These are phyloP conservation scores for Closterium sp. DNA, from an alignment of 139 green algal genomes.

Conservation along the genomic window DNA sequence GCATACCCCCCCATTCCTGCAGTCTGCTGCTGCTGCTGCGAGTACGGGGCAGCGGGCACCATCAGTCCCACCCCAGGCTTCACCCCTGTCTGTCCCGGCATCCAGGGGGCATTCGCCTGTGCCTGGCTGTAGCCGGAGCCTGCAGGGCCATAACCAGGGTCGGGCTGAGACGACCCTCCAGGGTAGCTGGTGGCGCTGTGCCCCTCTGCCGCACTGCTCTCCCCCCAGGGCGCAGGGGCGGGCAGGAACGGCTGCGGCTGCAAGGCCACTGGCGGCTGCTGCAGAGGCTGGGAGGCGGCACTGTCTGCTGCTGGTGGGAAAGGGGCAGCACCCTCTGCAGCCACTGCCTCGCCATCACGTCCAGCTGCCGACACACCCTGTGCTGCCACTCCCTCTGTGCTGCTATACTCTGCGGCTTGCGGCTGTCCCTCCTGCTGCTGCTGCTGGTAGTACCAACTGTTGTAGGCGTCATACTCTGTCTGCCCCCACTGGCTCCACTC, in stretches of 20 bases:
- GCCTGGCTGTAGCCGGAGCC: not conserved
- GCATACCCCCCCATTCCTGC: not conserved
- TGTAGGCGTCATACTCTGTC: not conserved
- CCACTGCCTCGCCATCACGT: not conserved
- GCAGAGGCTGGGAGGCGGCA: not conserved
- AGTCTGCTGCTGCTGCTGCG: not conserved
- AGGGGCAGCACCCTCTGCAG: not conserved
- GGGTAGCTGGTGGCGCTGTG: not conserved
- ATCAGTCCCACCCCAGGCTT: not conserved
- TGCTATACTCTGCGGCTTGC: not conserved
- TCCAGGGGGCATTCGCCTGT: not conserved
- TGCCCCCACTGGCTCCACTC: not conserved
- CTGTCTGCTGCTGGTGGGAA: not conserved
- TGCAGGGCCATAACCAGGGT: not conserved
- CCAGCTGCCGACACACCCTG: not conserved
- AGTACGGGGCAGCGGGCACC: not conserved
- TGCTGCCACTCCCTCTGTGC: not conserved
- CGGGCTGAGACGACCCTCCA: not conserved
- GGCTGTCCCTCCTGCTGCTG: not conserved
- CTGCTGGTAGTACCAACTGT: constrained; percentile 1
- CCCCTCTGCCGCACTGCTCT: not conserved
- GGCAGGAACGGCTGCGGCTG: not conserved
- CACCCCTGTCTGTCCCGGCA: not conserved
- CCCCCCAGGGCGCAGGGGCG: not conserved
- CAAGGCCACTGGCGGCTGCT: not conserved